Base-by-base conservation (phyloP, 441 rosid genomes). In the Arabidopsis lyrata region DNA sequence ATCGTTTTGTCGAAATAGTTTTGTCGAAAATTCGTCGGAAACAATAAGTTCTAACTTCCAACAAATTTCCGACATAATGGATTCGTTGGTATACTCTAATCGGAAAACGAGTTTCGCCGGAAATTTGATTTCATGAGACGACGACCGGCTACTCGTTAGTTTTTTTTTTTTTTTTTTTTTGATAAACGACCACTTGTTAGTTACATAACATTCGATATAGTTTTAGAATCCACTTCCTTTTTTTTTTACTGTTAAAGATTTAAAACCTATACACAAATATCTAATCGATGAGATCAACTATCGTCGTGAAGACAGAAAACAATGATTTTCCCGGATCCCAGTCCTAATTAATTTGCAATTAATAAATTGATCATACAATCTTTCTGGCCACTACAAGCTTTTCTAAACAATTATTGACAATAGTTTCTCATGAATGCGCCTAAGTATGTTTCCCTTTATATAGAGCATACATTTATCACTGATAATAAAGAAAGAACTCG, bases 361-460 rank as follows among this genome's bases (percentile, higher is more conserved):
- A 15, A 31, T 15, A n/a, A 42, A 24, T 42, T 44, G 8, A 24
- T 27, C 22, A 42, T 14, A 61, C 2, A 42, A 47, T 31, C 8
- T 47, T 32, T 22, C 5, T 11, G 34, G 34, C 45, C 22, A 49
- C 47, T 12, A 8, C 4, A 20, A 49, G 20, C 47, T 35, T 65
- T 65, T 20, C 10, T 5, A 5, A 58, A 64, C 69, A 48, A 20
- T 47, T 6, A 50, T 24, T 35, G 5, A 22, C 49, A 66, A 38
- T 39, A 54, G 16, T 10, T 36, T 35, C 34, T 35, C 34, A 18
- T 13, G 12, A 50, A 50, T 50, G 47, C 34, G 70, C 48, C 45
- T 64, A 34, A 65, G 2, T 49, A 50, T 66, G 49, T 66, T 52
- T 52, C 60, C 49, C 24, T 38, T 22, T 2, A 66, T 20, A 20